Evolutionary conservation across 2,329 filamentous ascomycete genomes (phyloP), one percentile per base, ranked within the genome.

Genomic region (Cytospora piceicola): DNA sequence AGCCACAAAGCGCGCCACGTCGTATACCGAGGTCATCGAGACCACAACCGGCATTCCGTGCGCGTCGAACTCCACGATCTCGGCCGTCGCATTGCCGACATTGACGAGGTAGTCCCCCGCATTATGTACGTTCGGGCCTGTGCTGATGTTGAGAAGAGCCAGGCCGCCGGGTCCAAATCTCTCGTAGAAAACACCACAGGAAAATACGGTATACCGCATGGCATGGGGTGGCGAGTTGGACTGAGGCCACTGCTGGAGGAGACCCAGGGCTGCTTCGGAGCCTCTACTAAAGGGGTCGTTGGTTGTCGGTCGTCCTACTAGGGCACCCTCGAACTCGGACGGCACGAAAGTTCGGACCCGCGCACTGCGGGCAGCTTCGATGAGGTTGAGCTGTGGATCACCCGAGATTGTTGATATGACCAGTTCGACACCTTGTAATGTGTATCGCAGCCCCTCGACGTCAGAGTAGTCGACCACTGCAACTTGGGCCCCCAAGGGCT

Each of bases 101-200:
- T 93, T 81, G 69, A 92, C 79, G 58, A 93, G 79, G 70, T 89
- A 93, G 70, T 86, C 84, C 6, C 89, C 89, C 69, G 88, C 84
- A 17, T 78, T 78, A 11, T 79, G 77, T 27, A 87, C 78, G 22
- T 83, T 82, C 52, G 81, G 83, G n/a, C 82, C 81, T 32, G 72
- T 71, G 0, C 89, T 89, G 56, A 93, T 87, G 39, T 82, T 79
- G 62, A 86, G 81, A 22, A 81, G 78, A 15, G 81, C 80, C 66
- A 93, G 81, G 0, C 91, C 91, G 3, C 85, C 86, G 0, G 87
- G 88, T 24, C 86, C 86, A 71, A 93, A 93, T 0, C 90, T 81
- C 73, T 93, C 90, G 80, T 92, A 93, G 69, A 93, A 87, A 34
- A 93, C 77, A 24, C 91, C 91, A 70, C 91, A 93, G 0, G 88